Percentiles rank a stretch among this genome's conserved stretches.
Conservation (phyloP, 495 filamentous ascomycete species). For the Talaromyces adpressus region DNA sequence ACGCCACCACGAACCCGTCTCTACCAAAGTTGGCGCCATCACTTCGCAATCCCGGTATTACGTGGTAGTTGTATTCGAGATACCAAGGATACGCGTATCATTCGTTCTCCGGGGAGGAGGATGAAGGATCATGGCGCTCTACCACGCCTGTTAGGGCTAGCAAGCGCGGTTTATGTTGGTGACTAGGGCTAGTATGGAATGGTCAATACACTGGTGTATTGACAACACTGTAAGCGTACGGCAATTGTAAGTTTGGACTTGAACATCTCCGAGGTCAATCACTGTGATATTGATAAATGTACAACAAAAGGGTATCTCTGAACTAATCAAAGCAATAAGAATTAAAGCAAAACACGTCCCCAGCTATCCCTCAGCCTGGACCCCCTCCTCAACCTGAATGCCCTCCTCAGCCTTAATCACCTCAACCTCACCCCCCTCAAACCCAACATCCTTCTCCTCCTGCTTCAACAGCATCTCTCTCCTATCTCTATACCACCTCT, state of each 20-base stretch:
- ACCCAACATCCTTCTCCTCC: not conserved
- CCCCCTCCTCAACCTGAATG: not conserved
- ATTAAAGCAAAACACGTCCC: not conserved
- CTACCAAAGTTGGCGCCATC: not conserved
- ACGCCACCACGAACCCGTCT: not conserved
- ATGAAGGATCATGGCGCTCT: not conserved
- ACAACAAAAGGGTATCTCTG: conserved; percentile 1
- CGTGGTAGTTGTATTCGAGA: not conserved
- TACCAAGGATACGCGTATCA: not conserved
- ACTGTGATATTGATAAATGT: not conserved
- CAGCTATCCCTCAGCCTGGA: not conserved
- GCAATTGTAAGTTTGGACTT: not conserved
- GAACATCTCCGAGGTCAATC: not conserved
- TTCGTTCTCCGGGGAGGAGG: not conserved
- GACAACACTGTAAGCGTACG: not conserved
- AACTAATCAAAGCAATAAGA: not conserved
- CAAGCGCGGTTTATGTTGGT: not conserved
- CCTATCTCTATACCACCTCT: conserved; percentile 66
- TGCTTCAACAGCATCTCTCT: conserved; percentile 28
- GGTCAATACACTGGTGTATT: not conserved
- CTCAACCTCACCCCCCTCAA: not conserved
- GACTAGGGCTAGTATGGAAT: not conserved
- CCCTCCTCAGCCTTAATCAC: not conserved
- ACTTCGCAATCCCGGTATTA: not conserved
- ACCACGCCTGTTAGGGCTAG: not conserved